A percentile compares a stretch with the other conserved stretches of the same genome.
These are phyloP conservation scores for Kalmusia sp. DNA, from an alignment of 2,329 filamentous ascomycete species.

Conservation along the genomic window DNA sequence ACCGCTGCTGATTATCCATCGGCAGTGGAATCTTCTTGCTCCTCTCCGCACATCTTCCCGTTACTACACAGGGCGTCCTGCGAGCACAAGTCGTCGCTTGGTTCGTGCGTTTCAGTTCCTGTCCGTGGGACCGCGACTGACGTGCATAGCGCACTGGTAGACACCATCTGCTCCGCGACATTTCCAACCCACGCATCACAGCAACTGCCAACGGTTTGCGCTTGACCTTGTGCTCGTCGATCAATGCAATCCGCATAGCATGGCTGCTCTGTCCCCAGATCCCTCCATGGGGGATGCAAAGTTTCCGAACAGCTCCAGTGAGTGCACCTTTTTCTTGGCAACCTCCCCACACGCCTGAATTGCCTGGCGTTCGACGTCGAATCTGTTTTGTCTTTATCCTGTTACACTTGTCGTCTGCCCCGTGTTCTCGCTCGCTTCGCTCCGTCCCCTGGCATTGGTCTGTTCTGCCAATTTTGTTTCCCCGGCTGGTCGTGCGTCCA, in stretches of 20 bases:
- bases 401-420: conserved; percentile 27
- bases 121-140: conserved; percentile 30
- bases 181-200: conserved; percentile 9
- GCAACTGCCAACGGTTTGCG: conserved; percentile 18
- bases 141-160: conserved; percentile 12
- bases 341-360: conserved; percentile 30
- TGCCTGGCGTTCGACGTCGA: conserved; percentile 37
- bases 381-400: conserved; percentile 40
- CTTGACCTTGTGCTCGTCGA: conserved; percentile 19
- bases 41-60: background rate
- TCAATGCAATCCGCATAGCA: conserved; percentile 40
- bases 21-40: background rate
- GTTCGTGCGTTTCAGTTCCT: conserved; percentile 33
- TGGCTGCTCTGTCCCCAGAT: conserved; percentile 44
- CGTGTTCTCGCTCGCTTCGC: conserved; percentile 27
- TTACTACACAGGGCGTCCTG: too few species aligned
- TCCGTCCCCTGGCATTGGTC: conserved; percentile 27
- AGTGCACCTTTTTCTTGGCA: conserved; percentile 30
- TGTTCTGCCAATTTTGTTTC: conserved; percentile 17
- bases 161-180: conserved; percentile 14
- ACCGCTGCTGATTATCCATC: conserved; percentile 1
- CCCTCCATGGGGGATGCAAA: conserved; percentile 36
- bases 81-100: background rate
- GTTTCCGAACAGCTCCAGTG: conserved; percentile 44
- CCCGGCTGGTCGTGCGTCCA: conserved; percentile 19